phyloP scores from a whole-genome alignment of 2,329 filamentous ascomycete species.

The Colletotrichum siamense region DNA sequence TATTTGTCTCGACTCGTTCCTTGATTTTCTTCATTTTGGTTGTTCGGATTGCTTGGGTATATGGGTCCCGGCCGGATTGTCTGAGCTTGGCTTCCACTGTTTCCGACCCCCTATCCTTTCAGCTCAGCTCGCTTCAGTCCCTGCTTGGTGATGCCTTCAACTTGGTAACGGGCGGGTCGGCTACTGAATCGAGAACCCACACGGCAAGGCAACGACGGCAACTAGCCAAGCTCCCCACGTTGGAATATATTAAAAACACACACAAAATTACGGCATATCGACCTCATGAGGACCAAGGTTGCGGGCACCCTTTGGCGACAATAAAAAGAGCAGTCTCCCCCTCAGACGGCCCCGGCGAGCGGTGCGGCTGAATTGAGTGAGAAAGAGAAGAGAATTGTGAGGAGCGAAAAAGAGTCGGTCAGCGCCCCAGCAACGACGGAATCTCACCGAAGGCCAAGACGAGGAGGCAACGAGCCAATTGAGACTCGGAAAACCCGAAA shows the following conservation, averaged over 20 bases:
- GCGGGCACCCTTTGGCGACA: not conserved
- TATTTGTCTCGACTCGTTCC: not conserved
- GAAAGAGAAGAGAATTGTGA: not conserved
- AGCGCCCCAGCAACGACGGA: not conserved
- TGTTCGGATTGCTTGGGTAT: not conserved
- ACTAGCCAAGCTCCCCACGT: constrained; percentile 16
- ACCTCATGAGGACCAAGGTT: constrained; percentile 10
- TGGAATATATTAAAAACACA: constrained; percentile 8
- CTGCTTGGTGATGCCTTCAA: constrained; percentile 12
- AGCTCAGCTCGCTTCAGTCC: not conserved
- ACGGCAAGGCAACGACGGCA: not conserved
- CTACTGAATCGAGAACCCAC: constrained; percentile 20
- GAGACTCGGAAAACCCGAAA: not conserved
- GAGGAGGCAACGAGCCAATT: not conserved
- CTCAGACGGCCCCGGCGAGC: not conserved
- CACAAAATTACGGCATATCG: constrained; percentile 17
- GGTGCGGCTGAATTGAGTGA: not conserved
- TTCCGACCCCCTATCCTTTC: not conserved
- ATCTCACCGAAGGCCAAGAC: not conserved
- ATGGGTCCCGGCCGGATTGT: not conserved
- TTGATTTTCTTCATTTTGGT: not conserved
- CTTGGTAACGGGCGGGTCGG: constrained; percentile 12
- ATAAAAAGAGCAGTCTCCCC: not conserved
- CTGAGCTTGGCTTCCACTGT: not conserved
- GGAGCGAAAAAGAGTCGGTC: not conserved